Percentiles rank a stretch among this genome's conserved stretches.
Evolutionary conservation across 306 rosid species (phyloP).

Genomic region (Quercus dentata): DNA sequence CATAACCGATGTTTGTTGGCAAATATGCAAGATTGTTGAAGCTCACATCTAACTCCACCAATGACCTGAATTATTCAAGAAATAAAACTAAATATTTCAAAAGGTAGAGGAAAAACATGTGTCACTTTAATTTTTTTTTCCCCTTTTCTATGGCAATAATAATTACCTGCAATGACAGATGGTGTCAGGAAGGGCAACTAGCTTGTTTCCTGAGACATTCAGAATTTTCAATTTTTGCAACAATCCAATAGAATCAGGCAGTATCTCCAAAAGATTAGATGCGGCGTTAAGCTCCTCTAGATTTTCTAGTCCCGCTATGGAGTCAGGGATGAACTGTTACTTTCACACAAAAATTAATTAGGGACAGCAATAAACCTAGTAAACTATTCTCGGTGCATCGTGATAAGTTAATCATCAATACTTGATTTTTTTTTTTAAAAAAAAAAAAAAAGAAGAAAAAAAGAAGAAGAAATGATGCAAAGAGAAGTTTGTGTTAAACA

Average conservation of each 20-base stretch:
- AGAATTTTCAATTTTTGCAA: conserved; percentile 71
- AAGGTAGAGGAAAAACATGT: background rate
- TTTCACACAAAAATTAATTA: conserved; percentile 9
- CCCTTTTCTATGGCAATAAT: background rate
- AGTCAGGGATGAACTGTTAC: conserved; percentile 71
- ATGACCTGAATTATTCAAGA: conserved; percentile 56
- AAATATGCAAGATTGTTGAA: conserved; percentile 78
- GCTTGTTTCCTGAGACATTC: conserved; percentile 75
- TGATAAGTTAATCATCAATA: too few relatives aligned
- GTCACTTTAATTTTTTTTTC: background rate
- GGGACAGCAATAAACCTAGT: conserved; percentile 6
- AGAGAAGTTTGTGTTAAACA: background rate
- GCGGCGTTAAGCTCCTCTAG: conserved; percentile 83
- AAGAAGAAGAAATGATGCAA: background rate
- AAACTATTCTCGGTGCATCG: background rate
- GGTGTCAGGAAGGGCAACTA: conserved; percentile 71
- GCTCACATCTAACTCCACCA: conserved; percentile 93
- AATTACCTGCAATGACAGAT: conserved; percentile 79
- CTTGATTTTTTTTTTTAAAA: too few relatives aligned
- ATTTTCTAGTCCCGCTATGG: conserved; percentile 64
- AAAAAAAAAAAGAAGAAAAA: too few relatives aligned
- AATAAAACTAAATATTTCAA: background rate
- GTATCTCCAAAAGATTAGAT: conserved; percentile 60
- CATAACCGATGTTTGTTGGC: conserved; percentile 93
- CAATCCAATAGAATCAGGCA: conserved; percentile 85